Evolutionary conservation across 2,329 filamentous ascomycete genomes (phyloP).

Genomic region (Trichothecium sympodiale): DNA sequence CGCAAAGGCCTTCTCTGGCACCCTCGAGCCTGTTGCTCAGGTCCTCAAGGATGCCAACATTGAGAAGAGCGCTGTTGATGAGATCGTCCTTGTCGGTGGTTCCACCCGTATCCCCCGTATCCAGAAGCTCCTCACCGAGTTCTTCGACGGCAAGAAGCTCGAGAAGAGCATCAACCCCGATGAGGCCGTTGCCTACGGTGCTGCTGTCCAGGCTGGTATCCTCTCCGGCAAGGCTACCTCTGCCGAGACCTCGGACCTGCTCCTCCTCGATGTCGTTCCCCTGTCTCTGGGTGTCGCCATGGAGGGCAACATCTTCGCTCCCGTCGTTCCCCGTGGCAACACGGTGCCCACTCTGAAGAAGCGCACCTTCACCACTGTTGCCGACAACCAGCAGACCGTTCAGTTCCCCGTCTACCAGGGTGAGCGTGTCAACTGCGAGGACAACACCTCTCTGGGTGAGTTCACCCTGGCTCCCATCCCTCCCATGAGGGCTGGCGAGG

Average conservation of each 20-base stretch:
- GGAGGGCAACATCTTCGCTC: conserved; percentile 98
- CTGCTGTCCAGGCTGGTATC: conserved; percentile 96
- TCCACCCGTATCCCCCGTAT: conserved; percentile 98
- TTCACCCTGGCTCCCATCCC: conserved; percentile 87
- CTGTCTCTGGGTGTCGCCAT: conserved; percentile 97
- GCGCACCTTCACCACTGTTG: conserved; percentile 77
- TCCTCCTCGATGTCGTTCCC: conserved; percentile 91
- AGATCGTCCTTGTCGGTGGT: conserved; percentile 98
- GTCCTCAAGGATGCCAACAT: conserved; percentile 87
- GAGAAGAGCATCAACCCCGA: conserved; percentile 99
- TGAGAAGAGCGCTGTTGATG: conserved; percentile 86
- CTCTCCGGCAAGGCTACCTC: conserved; percentile 96
- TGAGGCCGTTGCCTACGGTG: conserved; percentile 97
- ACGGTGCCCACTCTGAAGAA: conserved; percentile 78
- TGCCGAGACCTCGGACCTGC: conserved; percentile 85
- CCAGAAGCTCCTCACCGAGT: conserved; percentile 98
- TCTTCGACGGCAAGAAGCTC: conserved; percentile 99
- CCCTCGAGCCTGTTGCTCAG: conserved; percentile 89
- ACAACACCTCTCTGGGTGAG: conserved; percentile 96
- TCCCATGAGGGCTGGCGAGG: conserved; percentile 87
- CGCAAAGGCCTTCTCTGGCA: conserved; percentile 87
- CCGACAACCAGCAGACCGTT: conserved; percentile 66
- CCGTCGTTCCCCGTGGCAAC: conserved; percentile 71
- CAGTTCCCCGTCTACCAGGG: conserved; percentile 93
- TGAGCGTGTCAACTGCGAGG: conserved; percentile 94